Base-by-base conservation (phyloP, 768 basidiomycete species). In the Boletus subcaerulescens region DNA sequence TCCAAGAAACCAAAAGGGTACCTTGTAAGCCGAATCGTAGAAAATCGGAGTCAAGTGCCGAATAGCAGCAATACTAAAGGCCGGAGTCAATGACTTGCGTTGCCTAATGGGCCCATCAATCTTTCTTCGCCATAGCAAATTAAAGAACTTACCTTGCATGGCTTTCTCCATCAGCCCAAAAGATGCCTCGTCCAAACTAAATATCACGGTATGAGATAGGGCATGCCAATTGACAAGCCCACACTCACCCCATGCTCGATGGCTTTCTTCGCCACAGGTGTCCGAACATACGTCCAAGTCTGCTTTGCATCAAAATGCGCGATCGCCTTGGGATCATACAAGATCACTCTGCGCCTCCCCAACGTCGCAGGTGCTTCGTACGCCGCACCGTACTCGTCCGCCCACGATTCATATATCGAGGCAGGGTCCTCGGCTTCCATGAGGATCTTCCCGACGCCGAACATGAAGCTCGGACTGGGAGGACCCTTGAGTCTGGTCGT, bases 251-350 rank as follows among this genome's bases (percentile, higher is more conserved):
- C 22, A 10, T 12, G 0, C 20, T 76, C 75, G 8, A 80, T 67
- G 22, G 75, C 65, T 1, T 62, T 50, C 44, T 68, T 74, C 2
- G 62, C 52, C 35, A 77, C 47, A 6, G 65, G 68, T 0, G 72
- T 73, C 36, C 76, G 76, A 2, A 74, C 65, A 56, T 85, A 84
- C 0, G 68, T 71, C 13, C 65, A 52, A 1, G 14, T 31, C 5
- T 63, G 54, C 26, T 46, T 61, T 1, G 49, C 22, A 14, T 54
- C 22, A 17, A 61, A 54, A 33, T 63, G 61, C 0, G 57, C 43
- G 10, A 63, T 52, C 3, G 60, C 60, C 45, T 77, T 81, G 5
- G 76, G 75, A 57, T 82, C 81, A 42, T 72, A 69, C 43, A 67
- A n/a, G 18, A 67, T 14, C 32, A 67, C 45, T 20, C 36, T 53